A percentile compares a stretch with the other conserved stretches of the same genome.
phyloP scores from a whole-genome alignment of 2,329 filamentous ascomycete genomes.

The Calcarisporium arbuscula region DNA sequence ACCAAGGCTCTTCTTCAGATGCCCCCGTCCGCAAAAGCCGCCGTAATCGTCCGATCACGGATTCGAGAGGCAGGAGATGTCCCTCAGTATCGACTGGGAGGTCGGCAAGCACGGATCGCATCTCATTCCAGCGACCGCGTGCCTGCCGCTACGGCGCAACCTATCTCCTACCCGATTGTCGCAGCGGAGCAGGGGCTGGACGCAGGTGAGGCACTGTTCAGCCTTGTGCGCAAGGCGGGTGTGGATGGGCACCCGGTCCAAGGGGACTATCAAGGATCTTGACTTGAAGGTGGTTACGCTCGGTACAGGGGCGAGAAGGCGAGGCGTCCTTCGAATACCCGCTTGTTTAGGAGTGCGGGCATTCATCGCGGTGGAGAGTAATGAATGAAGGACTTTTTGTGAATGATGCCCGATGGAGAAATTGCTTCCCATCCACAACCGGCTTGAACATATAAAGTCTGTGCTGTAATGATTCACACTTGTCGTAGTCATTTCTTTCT shows the following conservation, averaged over 20 bases:
- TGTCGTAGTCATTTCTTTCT: too few species aligned
- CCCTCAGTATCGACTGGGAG: constrained; percentile 87
- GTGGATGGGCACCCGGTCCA: constrained; percentile 76
- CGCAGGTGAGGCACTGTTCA: constrained; percentile 84
- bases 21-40: too few species aligned
- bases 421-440: too few species aligned
- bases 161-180: constrained; percentile 89
- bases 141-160: constrained; percentile 74
- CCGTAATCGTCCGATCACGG: too few species aligned
- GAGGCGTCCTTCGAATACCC: constrained; percentile 58
- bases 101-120: constrained; percentile 78
- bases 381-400: too few species aligned
- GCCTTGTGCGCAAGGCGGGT: constrained; percentile 89
- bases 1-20: too few species aligned
- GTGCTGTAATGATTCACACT: too few species aligned
- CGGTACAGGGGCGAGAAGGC: constrained; percentile 83
- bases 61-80: too few species aligned
- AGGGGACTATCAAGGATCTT: constrained; percentile 77
- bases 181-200: constrained; percentile 90
- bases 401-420: too few species aligned
- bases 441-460: too few species aligned
- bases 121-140: constrained; percentile 73
- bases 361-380: too few species aligned
- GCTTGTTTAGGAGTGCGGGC: constrained; percentile 77
- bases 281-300: constrained; percentile 70